Evolutionary conservation across 1,284 basidiomycete species (phyloP).

Genomic region (Ceratobasidium sp.): DNA sequence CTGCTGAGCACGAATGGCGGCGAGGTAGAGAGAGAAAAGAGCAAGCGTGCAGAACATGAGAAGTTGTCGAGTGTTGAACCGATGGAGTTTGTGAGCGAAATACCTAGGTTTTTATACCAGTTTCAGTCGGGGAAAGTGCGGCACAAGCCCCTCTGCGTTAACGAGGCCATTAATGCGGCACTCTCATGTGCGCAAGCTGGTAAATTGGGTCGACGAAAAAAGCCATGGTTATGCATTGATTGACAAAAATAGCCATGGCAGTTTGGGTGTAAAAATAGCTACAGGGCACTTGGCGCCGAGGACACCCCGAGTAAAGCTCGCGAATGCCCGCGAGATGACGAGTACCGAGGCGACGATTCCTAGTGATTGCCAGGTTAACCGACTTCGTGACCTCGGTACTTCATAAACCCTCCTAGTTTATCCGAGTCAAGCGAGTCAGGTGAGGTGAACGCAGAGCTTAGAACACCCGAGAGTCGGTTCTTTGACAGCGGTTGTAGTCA

Average conservation of each 20-base stretch:
- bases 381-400: not conserved
- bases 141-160: constrained; percentile 1
- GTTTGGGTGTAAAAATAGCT: not conserved
- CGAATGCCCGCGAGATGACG: constrained; percentile 4
- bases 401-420: constrained; percentile 16
- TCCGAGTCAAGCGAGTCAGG: constrained; percentile 16
- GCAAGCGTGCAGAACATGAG: constrained; percentile 30
- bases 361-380: constrained; percentile 5
- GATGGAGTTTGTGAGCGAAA: constrained; percentile 1
- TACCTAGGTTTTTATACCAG: constrained; percentile 10
- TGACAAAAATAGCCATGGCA: not conserved
- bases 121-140: not conserved
- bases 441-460: not conserved
- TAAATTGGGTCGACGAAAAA: not conserved
- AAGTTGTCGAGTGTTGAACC: constrained; percentile 19
- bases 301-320: constrained; percentile 27
- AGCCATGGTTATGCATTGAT: not conserved
- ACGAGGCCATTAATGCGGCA: not conserved
- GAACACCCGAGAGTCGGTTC: not conserved
- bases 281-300: constrained; percentile 28
- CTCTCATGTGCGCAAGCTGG: not conserved
- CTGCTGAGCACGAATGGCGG: constrained; percentile 20
- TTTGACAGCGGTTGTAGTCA: too few relatives aligned
- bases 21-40: constrained; percentile 32
- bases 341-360: constrained; percentile 1